phyloP scores from a whole-genome alignment of 2,329 filamentous ascomycete species.

The Aciculosporium take region DNA sequence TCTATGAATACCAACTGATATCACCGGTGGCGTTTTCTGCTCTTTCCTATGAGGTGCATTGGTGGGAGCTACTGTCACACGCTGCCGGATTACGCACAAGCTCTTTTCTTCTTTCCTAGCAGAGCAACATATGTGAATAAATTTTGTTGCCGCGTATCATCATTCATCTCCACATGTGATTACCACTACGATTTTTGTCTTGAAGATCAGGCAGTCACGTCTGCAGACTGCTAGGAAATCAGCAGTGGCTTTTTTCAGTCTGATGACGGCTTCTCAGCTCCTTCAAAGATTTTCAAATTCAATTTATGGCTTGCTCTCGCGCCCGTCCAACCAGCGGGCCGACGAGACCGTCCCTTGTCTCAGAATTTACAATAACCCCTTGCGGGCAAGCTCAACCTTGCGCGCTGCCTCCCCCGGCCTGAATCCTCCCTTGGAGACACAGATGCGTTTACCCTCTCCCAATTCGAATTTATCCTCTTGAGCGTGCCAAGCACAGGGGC shows the following conservation, averaged over 20 bases:
- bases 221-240: not conserved
- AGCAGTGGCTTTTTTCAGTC: not conserved
- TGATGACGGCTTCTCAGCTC: not conserved
- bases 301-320: not conserved
- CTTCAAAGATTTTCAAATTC: not conserved
- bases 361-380: slow-evolving; percentile 43
- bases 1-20: not conserved
- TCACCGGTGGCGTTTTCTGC: not conserved
- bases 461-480: slow-evolving; percentile 68
- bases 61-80: too few relatives aligned
- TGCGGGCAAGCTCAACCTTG: slow-evolving; percentile 68
- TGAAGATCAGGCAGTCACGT: too few relatives aligned
- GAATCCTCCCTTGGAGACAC: slow-evolving; percentile 62
- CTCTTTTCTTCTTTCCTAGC: not conserved
- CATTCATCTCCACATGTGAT: not conserved
- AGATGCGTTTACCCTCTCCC: slow-evolving; percentile 57
- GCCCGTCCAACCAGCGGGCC: too few relatives aligned
- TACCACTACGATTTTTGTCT: not conserved
- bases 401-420: slow-evolving; percentile 54
- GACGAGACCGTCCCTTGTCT: not conserved
- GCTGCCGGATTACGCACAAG: not conserved
- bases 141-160: not conserved
- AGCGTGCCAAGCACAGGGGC: slow-evolving; percentile 71
- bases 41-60: not conserved
- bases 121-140: not conserved